Evolutionary conservation across 176 grass and related monocot genomes (phyloP).

Genomic region (Lolium rigidum): DNA sequence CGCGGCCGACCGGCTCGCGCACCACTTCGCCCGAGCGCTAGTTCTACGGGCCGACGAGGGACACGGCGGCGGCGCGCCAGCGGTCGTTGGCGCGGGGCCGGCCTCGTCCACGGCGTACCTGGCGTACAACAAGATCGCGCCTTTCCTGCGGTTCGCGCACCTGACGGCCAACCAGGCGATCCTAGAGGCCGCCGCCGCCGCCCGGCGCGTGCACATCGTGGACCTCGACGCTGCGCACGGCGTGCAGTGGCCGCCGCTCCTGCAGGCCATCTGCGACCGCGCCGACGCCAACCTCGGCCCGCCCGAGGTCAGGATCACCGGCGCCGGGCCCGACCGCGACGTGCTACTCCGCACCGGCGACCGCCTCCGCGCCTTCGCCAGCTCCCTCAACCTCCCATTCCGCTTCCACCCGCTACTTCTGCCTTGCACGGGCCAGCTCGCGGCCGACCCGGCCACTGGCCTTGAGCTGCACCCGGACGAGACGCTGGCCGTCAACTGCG

Average conservation of each 20-base stretch:
- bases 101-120: conserved; percentile 58
- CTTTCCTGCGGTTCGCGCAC: conserved; percentile 91
- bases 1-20: conserved; percentile 69
- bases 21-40: conserved; percentile 78
- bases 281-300: conserved; percentile 49
- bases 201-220: conserved; percentile 79
- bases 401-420: conserved; percentile 82
- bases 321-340: conserved; percentile 64
- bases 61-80: background rate
- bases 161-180: conserved; percentile 98
- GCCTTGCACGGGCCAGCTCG: conserved; percentile 31
- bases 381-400: conserved; percentile 74
- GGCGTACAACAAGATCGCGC: conserved; percentile 90
- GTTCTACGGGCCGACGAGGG: conserved; percentile 40
- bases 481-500: conserved; percentile 79
- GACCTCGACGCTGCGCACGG: conserved; percentile 84
- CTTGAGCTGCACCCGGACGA: conserved; percentile 64
- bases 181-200: conserved; percentile 56
- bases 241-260: conserved; percentile 92
- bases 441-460: background rate
- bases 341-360: conserved; percentile 80
- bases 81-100: background rate
- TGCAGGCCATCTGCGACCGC: conserved; percentile 74
- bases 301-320: conserved; percentile 82
- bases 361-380: conserved; percentile 83